Evolutionary conservation across 352 stramenopile genomes (phyloP).

Genomic region (Hyaloperonospora arabidopsidis): DNA sequence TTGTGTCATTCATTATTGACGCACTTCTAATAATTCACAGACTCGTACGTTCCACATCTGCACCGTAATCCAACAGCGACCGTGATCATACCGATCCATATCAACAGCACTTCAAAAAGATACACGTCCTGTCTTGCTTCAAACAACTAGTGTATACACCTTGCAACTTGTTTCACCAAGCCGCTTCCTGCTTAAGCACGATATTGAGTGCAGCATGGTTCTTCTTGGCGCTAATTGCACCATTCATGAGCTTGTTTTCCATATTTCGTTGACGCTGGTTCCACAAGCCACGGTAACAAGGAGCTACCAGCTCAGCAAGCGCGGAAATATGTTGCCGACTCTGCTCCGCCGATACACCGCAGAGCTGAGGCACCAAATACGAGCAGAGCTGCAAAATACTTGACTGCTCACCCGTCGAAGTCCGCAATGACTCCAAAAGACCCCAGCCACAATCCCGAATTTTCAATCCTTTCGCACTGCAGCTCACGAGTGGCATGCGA

Average conservation of each 20-base stretch:
- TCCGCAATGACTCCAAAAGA: constrained; percentile 30
- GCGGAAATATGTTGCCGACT: constrained; percentile 39
- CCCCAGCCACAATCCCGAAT: constrained; percentile 48
- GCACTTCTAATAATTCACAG: no score
- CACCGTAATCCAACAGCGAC: no score
- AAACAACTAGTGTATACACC: constrained; percentile 23
- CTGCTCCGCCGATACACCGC: constrained; percentile 27
- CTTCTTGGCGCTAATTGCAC: constrained; percentile 26
- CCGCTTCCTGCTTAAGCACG: constrained; percentile 11
- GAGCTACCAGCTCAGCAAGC: constrained; percentile 36
- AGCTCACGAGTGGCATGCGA: constrained; percentile 20
- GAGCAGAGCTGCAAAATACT: constrained; percentile 53
- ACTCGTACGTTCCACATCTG: no score
- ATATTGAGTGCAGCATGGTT: constrained; percentile 11
- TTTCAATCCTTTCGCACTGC: constrained; percentile 28
- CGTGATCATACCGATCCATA: no score
- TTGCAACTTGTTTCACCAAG: constrained; percentile 8
- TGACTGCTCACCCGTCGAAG: constrained; percentile 24
- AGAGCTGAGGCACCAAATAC: constrained; percentile 34
- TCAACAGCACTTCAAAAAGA: no score
- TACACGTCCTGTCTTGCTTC: neutral
- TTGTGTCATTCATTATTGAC: no score
- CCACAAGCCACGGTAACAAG: constrained; percentile 40
- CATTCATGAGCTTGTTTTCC: constrained; percentile 49
- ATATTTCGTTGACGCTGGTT: constrained; percentile 38